Percentiles rank a stretch among this genome's conserved stretches.
phyloP scores from a whole-genome alignment of 2,329 filamentous ascomycete genomes.

The Stagonosporopsis rhizophila region DNA sequence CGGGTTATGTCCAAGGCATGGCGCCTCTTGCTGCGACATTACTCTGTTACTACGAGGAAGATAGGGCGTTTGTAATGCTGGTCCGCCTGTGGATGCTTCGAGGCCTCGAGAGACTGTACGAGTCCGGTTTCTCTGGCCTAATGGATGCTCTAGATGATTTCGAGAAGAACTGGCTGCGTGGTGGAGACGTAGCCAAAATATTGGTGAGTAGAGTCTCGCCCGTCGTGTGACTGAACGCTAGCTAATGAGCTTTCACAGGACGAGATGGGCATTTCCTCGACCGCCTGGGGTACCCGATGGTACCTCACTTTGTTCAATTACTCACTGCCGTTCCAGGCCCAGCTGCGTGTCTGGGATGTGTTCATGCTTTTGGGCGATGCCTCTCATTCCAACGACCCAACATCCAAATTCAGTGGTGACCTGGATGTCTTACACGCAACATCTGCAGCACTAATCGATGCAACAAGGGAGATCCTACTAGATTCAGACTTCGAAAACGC shows the following conservation, averaged over 20 bases:
- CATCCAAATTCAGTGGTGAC: constrained; percentile 61
- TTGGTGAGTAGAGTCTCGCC: constrained; percentile 64
- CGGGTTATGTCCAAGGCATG: constrained; percentile 98
- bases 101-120: constrained; percentile 84
- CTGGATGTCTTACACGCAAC: constrained; percentile 90
- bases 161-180: constrained; percentile 79
- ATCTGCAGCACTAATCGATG: constrained; percentile 87
- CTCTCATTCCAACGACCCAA: constrained; percentile 51
- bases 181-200: constrained; percentile 79
- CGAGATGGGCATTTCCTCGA: constrained; percentile 81
- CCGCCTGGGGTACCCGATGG: constrained; percentile 96
- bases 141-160: constrained; percentile 88
- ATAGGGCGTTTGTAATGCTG: constrained; percentile 92
- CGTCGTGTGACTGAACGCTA: constrained; percentile 1
- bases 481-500: constrained; percentile 96
- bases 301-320: constrained; percentile 98
- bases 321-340: constrained; percentile 90
- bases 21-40: constrained; percentile 90
- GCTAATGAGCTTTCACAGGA: constrained; percentile 57
- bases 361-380: constrained; percentile 91
- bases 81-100: constrained; percentile 92
- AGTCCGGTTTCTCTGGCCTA: constrained; percentile 81
- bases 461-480: constrained; percentile 83
- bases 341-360: constrained; percentile 96
- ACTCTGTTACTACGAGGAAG: constrained; percentile 96